Conservation (phyloP, 2,329 filamentous ascomycete species). For the Amesomyces nigricolor region DNA sequence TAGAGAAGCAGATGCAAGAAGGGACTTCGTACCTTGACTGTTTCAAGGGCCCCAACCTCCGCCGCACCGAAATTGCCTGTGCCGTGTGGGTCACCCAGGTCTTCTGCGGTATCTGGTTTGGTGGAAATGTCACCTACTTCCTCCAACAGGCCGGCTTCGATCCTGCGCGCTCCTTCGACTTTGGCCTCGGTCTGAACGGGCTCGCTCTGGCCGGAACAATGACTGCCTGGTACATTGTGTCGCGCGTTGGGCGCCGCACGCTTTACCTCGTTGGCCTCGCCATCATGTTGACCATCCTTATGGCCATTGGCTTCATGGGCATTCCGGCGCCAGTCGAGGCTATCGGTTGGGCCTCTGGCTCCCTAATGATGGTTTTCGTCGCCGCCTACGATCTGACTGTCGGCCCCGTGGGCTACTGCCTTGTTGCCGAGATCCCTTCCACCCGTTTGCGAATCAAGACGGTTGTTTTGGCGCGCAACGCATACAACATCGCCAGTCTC, state of each 20-base stretch:
- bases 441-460: slow-evolving; percentile 40
- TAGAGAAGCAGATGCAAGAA: slow-evolving; percentile 30
- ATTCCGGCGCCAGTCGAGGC: slow-evolving; percentile 2
- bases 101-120: slow-evolving; percentile 25
- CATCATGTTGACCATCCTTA: slow-evolving; percentile 36
- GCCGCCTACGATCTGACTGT: slow-evolving; percentile 26
- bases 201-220: slow-evolving; percentile 27
- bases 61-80: slow-evolving; percentile 36
- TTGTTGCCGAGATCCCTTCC: slow-evolving; percentile 26
- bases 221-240: slow-evolving; percentile 42
- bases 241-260: slow-evolving; percentile 38
- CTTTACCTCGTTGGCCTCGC: slow-evolving; percentile 41
- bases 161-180: slow-evolving; percentile 16
- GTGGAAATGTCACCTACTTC: slow-evolving; percentile 4
- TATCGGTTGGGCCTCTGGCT: slow-evolving; percentile 24
- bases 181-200: not conserved
- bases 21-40: slow-evolving; percentile 38
- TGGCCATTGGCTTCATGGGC: slow-evolving; percentile 34
- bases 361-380: slow-evolving; percentile 23
- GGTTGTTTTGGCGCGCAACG: slow-evolving; percentile 32
- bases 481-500: slow-evolving; percentile 33
- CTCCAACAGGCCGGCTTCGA: slow-evolving; percentile 19
- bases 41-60: slow-evolving; percentile 38
- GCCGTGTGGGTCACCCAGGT: too few relatives aligned
- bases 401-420: slow-evolving; percentile 27